Evolutionary conservation across 2,329 filamentous ascomycete genomes (phyloP).

Genomic region (Fusarium nanum): DNA sequence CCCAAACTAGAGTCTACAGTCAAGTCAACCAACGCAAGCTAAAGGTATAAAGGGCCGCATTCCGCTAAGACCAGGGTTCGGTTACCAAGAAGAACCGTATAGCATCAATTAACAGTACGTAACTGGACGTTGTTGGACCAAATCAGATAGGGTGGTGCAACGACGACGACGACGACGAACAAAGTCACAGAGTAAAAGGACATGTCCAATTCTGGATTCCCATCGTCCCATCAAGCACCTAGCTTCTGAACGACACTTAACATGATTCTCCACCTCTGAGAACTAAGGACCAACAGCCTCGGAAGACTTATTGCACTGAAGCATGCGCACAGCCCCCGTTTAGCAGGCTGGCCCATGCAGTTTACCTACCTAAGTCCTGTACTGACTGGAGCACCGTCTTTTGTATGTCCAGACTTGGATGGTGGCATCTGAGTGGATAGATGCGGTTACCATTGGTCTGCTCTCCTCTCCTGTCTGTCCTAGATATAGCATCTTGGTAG

Average conservation of each 20-base stretch:
- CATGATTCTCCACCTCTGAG: conserved; percentile 31
- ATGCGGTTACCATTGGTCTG: background rate
- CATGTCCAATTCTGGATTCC: conserved; percentile 5
- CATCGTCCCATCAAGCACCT: conserved; percentile 32
- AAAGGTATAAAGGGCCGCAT: conserved; percentile 40
- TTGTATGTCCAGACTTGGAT: background rate
- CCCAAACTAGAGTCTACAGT: conserved; percentile 27
- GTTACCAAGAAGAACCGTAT: background rate
- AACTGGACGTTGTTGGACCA: background rate
- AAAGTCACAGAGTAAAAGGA: conserved; percentile 5
- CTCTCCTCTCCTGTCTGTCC: background rate
- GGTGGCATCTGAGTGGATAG: background rate
- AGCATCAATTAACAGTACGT: background rate
- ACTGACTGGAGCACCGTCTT: background rate
- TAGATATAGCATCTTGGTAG: conserved; percentile 2
- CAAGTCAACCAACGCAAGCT: conserved; percentile 22
- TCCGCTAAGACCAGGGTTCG: conserved; percentile 30
- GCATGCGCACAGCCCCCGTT: conserved; percentile 33
- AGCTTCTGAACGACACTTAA: background rate
- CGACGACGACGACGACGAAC: conserved; percentile 2
- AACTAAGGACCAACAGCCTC: conserved; percentile 39
- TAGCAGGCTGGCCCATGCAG: conserved; percentile 28
- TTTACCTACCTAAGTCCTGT: background rate
- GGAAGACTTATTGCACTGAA: conserved; percentile 10
- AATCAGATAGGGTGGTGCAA: conserved; percentile 11